phyloP scores from a whole-genome alignment of 768 basidiomycete species.

The Podaxis mareebaensis region DNA sequence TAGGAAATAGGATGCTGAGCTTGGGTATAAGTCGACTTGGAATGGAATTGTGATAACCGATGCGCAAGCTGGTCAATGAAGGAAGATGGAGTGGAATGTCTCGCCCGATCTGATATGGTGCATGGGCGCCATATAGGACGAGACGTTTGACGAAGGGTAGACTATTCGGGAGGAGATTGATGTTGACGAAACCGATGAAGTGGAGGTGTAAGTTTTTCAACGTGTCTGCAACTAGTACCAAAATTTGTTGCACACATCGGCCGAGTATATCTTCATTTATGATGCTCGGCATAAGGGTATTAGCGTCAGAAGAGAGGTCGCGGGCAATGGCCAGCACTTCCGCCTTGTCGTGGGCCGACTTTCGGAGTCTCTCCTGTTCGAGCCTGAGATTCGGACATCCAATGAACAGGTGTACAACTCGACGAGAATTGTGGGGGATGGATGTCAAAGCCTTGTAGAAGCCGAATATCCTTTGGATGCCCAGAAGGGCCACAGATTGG shows the following conservation, averaged over 20 bases:
- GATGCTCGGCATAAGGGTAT: not conserved
- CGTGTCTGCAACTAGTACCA: not conserved
- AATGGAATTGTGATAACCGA: not conserved
- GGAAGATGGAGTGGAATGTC: not conserved
- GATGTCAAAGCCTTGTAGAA: constrained; percentile 4
- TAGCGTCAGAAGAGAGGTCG: not conserved
- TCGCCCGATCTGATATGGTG: not conserved
- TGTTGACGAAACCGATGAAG: not conserved
- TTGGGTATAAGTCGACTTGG: not conserved
- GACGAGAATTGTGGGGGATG: not conserved
- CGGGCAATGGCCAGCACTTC: not conserved
- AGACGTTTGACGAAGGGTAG: not conserved
- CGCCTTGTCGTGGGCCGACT: not conserved
- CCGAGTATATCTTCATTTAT: not conserved
- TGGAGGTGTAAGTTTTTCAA: not conserved
- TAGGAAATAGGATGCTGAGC: not conserved
- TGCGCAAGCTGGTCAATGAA: not conserved
- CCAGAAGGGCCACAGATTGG: constrained; percentile 34
- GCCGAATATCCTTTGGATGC: not conserved
- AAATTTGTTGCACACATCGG: not conserved
- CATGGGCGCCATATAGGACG: not conserved
- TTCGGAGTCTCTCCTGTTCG: not conserved
- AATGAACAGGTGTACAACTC: constrained; percentile 1
- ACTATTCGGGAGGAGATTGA: not conserved
- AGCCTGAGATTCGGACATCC: constrained; percentile 2